phyloP scores from a whole-genome alignment of 495 filamentous ascomycete species.

The Choiromyces venosus region DNA sequence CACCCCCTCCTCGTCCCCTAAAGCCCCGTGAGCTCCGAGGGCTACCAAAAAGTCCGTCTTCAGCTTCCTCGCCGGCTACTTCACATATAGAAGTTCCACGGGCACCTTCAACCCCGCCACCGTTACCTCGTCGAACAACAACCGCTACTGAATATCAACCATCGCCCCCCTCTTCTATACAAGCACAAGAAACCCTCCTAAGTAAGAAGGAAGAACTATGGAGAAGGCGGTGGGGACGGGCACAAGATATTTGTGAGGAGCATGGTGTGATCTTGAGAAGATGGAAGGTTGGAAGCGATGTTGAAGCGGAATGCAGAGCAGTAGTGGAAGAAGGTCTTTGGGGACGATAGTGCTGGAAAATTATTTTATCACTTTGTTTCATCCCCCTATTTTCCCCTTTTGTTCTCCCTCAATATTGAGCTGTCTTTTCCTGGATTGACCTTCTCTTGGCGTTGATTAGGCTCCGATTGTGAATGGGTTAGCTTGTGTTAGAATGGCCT shows the following conservation, averaged over 20 bases:
- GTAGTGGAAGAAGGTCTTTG: conserved; percentile 45
- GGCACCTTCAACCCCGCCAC: conserved; percentile 12
- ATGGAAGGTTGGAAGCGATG: conserved; percentile 83
- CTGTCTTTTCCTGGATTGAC: background rate
- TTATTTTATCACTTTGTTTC: background rate
- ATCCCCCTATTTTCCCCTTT: background rate
- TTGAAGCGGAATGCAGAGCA: conserved; percentile 53
- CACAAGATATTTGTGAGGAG: conserved; percentile 61
- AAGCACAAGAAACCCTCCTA: conserved; percentile 29
- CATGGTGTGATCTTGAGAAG: conserved; percentile 69
- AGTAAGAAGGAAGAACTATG: conserved; percentile 83
- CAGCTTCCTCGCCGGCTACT: background rate
- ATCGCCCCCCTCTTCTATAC: background rate
- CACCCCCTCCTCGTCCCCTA: conserved; percentile 57
- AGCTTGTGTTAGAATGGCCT: background rate
- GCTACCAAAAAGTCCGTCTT: conserved; percentile 5
- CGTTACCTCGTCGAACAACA: conserved; percentile 15
- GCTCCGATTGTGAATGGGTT: background rate
- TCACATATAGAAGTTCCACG: background rate
- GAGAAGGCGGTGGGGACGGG: conserved; percentile 69
- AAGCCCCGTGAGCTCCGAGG: conserved; percentile 63
- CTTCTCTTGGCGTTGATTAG: background rate
- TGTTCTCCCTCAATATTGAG: background rate
- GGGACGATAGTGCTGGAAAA: conserved; percentile 5
- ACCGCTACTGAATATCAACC: background rate